Evolutionary conservation across 2,329 filamentous ascomycete genomes (phyloP), one percentile per base, ranked within the genome.

Genomic region (Aspergillus niger): DNA sequence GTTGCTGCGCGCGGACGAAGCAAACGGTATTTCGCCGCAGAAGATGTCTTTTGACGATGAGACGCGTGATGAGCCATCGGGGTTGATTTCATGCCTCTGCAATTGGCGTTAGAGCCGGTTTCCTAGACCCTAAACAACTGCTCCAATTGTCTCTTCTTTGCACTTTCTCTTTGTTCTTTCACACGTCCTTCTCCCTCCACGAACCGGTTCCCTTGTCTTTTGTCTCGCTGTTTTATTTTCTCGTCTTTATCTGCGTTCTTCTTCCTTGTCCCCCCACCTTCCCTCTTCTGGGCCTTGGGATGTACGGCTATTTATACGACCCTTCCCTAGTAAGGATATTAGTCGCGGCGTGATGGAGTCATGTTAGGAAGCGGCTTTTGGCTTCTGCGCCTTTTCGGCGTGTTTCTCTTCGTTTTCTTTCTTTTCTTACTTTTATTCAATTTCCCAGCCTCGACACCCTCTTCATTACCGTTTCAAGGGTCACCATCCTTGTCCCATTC

Each of bases 1-100:
- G 85, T 89, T 63, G 85, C 89, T 67, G 79, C 86, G 2, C 81
- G 84, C 67, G 89, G 81, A 69, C 88, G 87, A 71, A 84, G 86
- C 44, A 91, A 91, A 74, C 82, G 88, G 59, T 91, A 91, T 69
- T 91, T 91, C 73, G 85, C 86, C 3, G 87, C 88, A 3, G 88
- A 90, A 63, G 75, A 77, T 64, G 74, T 77, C 44, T 76, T 74
- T 50, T 77, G 63, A 66, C 20, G 39, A 17, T 8, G 20, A 28
- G 8, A 32, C 20, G n/a, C 15, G 47, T n/a, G 47, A 44, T 20
- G 48, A 39, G 28, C 30, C 22, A 49, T 28, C 24, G 43, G 20
- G 22, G 39, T 15, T 22, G 10, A 13, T 44, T 22, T 24, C 20
- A 44, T 44, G 8, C 41, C 13, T 13, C 20, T 24, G 41, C 41